A percentile compares a stretch with the other conserved stretches of the same genome.
Conservation (phyloP, 2,329 filamentous ascomycete species). For the Sporothrix luriei region DNA sequence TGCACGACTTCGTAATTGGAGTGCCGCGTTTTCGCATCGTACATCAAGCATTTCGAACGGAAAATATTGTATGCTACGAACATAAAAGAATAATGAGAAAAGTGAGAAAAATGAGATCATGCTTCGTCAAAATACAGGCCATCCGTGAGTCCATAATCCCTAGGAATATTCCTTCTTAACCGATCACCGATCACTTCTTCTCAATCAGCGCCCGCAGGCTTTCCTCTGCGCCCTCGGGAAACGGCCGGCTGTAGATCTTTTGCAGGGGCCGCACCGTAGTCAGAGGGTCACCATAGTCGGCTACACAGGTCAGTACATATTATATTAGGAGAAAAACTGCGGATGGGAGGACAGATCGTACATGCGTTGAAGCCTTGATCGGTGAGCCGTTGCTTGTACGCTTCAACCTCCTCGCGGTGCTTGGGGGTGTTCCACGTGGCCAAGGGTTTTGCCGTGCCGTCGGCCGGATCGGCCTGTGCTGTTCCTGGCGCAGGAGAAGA, state of each 20-base stretch:
- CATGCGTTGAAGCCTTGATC: constrained; percentile 54
- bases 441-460: constrained; percentile 9
- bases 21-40: neutral
- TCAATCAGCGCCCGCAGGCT: constrained; percentile 41
- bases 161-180: too few species aligned
- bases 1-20: neutral
- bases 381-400: constrained; percentile 45
- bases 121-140: neutral
- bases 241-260: constrained; percentile 35
- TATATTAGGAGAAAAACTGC: too few species aligned
- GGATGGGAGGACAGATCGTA: constrained; percentile 40
- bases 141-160: neutral
- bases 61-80: neutral
- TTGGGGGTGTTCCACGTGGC: constrained; percentile 41
- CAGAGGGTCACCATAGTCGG: constrained; percentile 54
- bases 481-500: neutral
- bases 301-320: constrained; percentile 35
- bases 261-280: constrained; percentile 43
- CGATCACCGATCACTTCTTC: neutral
- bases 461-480: neutral
- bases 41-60: neutral
- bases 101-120: neutral
- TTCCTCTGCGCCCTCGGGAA: constrained; percentile 45
- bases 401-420: constrained; percentile 50
- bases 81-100: neutral